Conservation (phyloP, 306 rosid genomes). For the Neltuma alba region DNA sequence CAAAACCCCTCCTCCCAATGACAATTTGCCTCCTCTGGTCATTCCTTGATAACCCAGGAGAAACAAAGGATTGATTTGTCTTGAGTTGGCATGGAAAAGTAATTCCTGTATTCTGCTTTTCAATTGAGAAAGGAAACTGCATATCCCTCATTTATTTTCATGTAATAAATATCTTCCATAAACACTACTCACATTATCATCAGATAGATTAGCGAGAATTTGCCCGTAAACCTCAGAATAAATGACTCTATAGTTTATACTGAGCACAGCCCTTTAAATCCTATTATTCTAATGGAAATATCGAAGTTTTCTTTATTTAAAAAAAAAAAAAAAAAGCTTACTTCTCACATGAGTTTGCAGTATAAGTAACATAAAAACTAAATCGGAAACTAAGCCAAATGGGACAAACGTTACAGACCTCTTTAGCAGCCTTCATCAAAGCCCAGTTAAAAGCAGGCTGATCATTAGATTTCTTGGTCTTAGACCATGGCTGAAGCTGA, state of each 20-base stretch:
- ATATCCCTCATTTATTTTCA: background rate
- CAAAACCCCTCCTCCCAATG: background rate
- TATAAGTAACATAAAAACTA: conserved; percentile 7
- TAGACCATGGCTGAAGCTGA: conserved; percentile 79
- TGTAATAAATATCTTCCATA: background rate
- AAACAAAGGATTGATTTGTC: conserved; percentile 4
- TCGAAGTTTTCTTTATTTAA: background rate
- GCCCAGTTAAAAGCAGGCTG: conserved; percentile 99
- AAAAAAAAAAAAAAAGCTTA: conserved; percentile 13
- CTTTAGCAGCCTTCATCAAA: conserved; percentile 74
- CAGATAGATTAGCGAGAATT: background rate
- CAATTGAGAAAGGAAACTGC: conserved; percentile 9
- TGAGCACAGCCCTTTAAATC: background rate
- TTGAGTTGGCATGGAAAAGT: background rate
- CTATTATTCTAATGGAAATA: conserved; percentile 13
- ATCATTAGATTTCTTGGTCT: conserved; percentile 78
- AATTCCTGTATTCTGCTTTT: conserved; percentile 9
- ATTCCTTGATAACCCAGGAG: background rate
- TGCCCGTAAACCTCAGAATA: background rate
- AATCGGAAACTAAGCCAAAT: conserved; percentile 26
- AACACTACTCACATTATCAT: background rate
- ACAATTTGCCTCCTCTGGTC: background rate
- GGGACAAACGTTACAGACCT: conserved; percentile 54
- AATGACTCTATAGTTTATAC: background rate
- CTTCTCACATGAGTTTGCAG: background rate